These are phyloP conservation scores for Sedum album DNA, from an alignment of 164 flowering plant genomes.

Conservation along the genomic window DNA sequence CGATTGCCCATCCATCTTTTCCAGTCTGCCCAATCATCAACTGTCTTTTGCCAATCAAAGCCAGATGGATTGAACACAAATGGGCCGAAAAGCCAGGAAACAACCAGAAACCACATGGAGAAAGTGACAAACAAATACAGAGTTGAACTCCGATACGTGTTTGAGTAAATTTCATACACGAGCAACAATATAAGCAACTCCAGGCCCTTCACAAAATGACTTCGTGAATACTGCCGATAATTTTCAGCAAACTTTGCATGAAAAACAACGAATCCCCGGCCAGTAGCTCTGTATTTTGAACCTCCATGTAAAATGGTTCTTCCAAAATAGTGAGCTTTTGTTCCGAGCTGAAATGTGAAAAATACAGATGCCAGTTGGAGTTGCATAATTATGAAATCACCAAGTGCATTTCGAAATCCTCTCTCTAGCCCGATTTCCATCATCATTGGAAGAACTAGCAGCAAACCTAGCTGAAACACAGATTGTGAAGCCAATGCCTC, in stretches of 20 bases:
- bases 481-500: conserved; percentile 80
- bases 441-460: conserved; percentile 88
- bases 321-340: conserved; percentile 90
- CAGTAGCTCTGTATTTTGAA: conserved; percentile 88
- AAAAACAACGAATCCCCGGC: conserved; percentile 92
- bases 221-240: conserved; percentile 84
- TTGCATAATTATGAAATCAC: conserved; percentile 89
- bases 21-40: conserved; percentile 99
- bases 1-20: conserved; percentile 99
- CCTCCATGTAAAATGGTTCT: conserved; percentile 98
- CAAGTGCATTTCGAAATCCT: conserved; percentile 88
- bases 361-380: conserved; percentile 95
- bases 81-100: conserved; percentile 96
- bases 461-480: conserved; percentile 77
- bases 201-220: conserved; percentile 94
- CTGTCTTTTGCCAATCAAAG: conserved; percentile 98
- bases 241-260: conserved; percentile 92
- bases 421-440: conserved; percentile 95
- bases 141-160: conserved; percentile 65
- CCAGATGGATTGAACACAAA: conserved; percentile 95
- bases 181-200: conserved; percentile 67
- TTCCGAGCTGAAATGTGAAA: conserved; percentile 96
- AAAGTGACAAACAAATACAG: conserved; percentile 72
- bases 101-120: conserved; percentile 97
- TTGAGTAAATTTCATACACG: conserved; percentile 69